Evolutionary conservation across 305 asterid species (phyloP), one percentile per base, ranked within the genome.

Genomic region (Fraxinus velutina): DNA sequence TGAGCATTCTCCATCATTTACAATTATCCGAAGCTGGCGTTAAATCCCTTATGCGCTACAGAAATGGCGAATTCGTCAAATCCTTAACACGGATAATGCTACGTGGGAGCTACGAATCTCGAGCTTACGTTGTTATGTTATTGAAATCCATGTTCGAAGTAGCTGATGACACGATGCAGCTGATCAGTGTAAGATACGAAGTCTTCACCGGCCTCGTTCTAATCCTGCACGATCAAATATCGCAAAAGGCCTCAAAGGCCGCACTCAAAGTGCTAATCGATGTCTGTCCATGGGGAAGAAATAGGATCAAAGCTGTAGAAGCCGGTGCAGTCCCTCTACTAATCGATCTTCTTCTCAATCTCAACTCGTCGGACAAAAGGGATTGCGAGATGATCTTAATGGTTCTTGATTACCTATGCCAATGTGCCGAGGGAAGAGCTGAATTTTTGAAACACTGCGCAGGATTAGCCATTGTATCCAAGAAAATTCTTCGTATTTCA

Each of bases 371-470:
- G 0, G 93, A 94, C 0, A 90, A 85, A 50, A 66, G 96, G 78
- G 52, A 19, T 0, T 83, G 84, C 0, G 97, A 94, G 84, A 86
- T 88, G 90, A 78, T 86, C 2, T 15, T 94, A 5, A 52, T 78
- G 15, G 84, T 87, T 36, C 9, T 94, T 75, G 97, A 94, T 66
- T 64, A 79, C 60, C 74, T 93, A 0, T 93, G 97, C 89, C 96
- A 90, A 75, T 90, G 96, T 68, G 97, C 98, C 0, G 98, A 94
- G 52, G 98, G 98, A 3, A 83, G 98, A 76, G 91, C 97, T 0
- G 93, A 86, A 79, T 74, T 94, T 27, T 24, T 94, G 57, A 85
- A 81, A 4, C 98, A 94, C 77, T 83, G 88, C 0, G 98, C 93
- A 0, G 97, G 98, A 0, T 21, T 93, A 42, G 98, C 98, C 2